Percentiles rank a stretch among this genome's conserved stretches.
Evolutionary conservation across 441 rosid species (phyloP).

Genomic region (Bruguiera hainesii): DNA sequence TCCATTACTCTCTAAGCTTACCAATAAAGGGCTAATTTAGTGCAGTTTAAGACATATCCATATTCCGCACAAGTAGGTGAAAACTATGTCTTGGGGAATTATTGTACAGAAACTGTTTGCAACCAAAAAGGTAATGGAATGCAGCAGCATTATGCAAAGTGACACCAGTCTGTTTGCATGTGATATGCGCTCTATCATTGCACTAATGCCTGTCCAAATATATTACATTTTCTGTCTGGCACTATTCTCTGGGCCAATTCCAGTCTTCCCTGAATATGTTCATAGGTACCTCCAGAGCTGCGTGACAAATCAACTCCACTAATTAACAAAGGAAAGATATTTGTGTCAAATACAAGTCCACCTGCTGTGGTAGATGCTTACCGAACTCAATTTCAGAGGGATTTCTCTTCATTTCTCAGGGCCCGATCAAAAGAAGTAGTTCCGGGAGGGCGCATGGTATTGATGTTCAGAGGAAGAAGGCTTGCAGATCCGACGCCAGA

Average conservation of each 20-base stretch:
- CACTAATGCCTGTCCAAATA: too few relatives aligned
- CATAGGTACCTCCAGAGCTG: slow-evolving; percentile 40
- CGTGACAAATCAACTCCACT: slow-evolving; percentile 10
- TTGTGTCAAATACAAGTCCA: slow-evolving; percentile 43
- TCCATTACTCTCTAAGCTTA: too few relatives aligned
- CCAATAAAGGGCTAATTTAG: too few relatives aligned
- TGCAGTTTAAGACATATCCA: too few relatives aligned
- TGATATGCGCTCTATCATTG: too few relatives aligned
- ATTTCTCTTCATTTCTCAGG: slow-evolving; percentile 37
- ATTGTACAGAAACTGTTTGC: too few relatives aligned
- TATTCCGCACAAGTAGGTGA: too few relatives aligned
- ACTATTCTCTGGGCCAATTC: background rate
- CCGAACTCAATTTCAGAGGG: slow-evolving; percentile 33
- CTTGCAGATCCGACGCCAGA: slow-evolving; percentile 29
- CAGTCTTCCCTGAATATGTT: background rate
- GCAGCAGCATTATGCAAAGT: too few relatives aligned
- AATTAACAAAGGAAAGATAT: slow-evolving; percentile 42
- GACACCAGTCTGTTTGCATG: too few relatives aligned
- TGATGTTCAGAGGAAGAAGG: slow-evolving; percentile 34
- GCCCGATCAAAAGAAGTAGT: slow-evolving; percentile 32
- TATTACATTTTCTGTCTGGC: too few relatives aligned
- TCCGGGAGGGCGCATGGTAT: slow-evolving; percentile 37
- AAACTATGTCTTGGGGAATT: too few relatives aligned
- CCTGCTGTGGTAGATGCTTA: slow-evolving; percentile 29
- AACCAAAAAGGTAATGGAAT: too few relatives aligned